Percentiles rank a stretch among this genome's conserved stretches.
phyloP scores from a whole-genome alignment of 2,329 filamentous ascomycete species.

The Dactylellina leptospora region DNA sequence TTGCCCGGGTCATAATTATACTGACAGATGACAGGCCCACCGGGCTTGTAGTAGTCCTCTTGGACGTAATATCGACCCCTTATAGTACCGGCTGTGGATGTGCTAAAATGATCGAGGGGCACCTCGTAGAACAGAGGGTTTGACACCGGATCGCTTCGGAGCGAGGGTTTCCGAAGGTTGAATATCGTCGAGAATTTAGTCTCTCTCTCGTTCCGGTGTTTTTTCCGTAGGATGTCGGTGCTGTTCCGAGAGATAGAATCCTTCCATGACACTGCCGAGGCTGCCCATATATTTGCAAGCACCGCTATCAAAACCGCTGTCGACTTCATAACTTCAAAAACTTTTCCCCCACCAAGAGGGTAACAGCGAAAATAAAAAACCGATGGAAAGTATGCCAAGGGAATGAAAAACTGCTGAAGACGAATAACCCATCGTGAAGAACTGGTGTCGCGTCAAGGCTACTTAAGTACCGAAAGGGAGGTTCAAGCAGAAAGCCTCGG shows the following conservation, averaged over 20 bases:
- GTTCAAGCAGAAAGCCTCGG: conserved; percentile 11
- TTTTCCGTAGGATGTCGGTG: conserved; percentile 38
- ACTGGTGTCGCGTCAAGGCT: conserved; percentile 5
- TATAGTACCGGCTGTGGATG: conserved; percentile 55
- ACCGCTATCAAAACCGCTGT: conserved; percentile 19
- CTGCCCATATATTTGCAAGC: conserved; percentile 21
- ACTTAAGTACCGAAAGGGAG: conserved; percentile 32
- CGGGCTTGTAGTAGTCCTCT: conserved; percentile 55
- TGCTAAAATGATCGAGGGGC: conserved; percentile 55
- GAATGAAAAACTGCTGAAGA: not conserved
- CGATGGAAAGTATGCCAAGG: not conserved
- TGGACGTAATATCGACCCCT: conserved; percentile 56
- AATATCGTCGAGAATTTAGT: conserved; percentile 27
- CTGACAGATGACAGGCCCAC: conserved; percentile 56
- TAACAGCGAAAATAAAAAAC: conserved; percentile 6
- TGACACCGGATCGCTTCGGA: conserved; percentile 12
- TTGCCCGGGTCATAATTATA: not conserved
- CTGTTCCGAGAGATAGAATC: conserved; percentile 44
- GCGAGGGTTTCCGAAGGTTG: conserved; percentile 20
- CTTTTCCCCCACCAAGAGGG: conserved; percentile 25
- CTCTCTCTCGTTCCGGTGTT: conserved; percentile 2
- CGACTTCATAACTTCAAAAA: conserved; percentile 33
- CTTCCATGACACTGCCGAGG: conserved; percentile 37
- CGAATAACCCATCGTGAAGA: not conserved
- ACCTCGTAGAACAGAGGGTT: conserved; percentile 51